Base-by-base conservation (phyloP, 306 rosid genomes). In the Castanea mollissima region DNA sequence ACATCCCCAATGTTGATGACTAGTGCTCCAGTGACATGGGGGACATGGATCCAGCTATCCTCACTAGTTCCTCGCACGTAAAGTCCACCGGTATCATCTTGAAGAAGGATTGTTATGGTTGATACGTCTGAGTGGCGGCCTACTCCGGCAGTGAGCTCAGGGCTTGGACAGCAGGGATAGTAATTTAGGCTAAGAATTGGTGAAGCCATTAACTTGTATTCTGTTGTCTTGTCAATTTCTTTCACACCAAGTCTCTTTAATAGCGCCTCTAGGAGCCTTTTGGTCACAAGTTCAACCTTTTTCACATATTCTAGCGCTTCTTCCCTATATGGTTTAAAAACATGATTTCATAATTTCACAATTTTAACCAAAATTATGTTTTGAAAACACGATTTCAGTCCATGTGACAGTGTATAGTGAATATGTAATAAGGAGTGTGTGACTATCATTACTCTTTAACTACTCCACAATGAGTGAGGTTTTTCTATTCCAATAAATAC, bases 1-100 rank as follows among this genome's bases (percentile, higher is more conserved):
- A 82, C 77, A 67, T 87, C 88, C 18, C 90, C 88, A n/a, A 81
- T 55, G 73, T 81, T 81, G 81, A 81, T 74, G 11, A 87, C 79
- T 34, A 87, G 23, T 35, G 90, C 90, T 5, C 85, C 89, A 15
- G 73, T 71, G 56, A 82, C 64, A 16, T 84, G 85, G 14, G 85
- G 78, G 5, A 89, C 81, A 71, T 58, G 41, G 52, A 86, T 75
- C 90, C 88, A 80, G 55, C 71, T 82, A 11, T 84, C 81, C 23
- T 80, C 77, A 69, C 67, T 83, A 13, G n/a, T 65, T 21, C 34
- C 79, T 69, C 78, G 79, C 60, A 82, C 88, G 15, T 82, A 85
- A 41, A 83, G 82, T 21, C 89, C 87, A 0, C 87, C 80, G 16
- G 77, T 75, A 21, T 85, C 87, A 54, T 85, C 87, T 11, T 83